Base-by-base conservation (phyloP, 2,329 filamentous ascomycete genomes). In the Exophiala aquamarina region DNA sequence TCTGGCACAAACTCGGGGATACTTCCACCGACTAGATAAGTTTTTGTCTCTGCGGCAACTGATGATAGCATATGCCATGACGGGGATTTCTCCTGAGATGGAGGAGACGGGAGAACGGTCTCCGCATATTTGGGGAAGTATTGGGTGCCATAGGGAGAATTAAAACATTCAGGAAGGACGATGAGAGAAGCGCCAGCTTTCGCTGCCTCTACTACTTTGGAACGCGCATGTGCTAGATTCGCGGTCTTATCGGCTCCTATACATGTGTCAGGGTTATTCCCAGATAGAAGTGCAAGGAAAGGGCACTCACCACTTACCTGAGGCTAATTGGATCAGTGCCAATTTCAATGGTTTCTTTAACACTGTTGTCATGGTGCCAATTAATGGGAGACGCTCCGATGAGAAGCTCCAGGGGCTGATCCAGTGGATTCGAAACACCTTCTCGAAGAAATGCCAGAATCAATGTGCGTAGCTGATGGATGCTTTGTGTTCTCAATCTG, bases 91-190 rank as follows among this genome's bases (percentile, higher is more conserved):
- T 81, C 78, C 51, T 73, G 66, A 3, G 83, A 73, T 0, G 90
- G 89, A 20, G 89, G 88, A 3, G 83, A 85, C 1, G 89, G 89
- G 1, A 81, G 75, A n/a, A 97, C 83, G 1, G 82, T 85, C 70
- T 98, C 93, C 58, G 93, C 91, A 68, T 97, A 97, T 52, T 84
- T 81, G 44, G 91, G 86, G 71, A 98, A 98, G 76, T 85, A 91
- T 63, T 89, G 78, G 57, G 84, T 90, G 58, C 93, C 93, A 70
- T 98, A 98, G 7, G 93, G 93, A 33, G 88, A 94, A 75, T 98
- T 98, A 82, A 98, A 98, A 77, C 93, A 98, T 74, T 98, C 93
- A 28, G 93, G 93, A 14, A 98, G 81, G 26, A 97, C 89, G 56
- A 97, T 84, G 50, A 98, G 83, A 47, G 87, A 83, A 50, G 92